These are phyloP conservation scores for Osmanthus fragrans DNA, from an alignment of 257 asterid genomes.

Conservation along the genomic window DNA sequence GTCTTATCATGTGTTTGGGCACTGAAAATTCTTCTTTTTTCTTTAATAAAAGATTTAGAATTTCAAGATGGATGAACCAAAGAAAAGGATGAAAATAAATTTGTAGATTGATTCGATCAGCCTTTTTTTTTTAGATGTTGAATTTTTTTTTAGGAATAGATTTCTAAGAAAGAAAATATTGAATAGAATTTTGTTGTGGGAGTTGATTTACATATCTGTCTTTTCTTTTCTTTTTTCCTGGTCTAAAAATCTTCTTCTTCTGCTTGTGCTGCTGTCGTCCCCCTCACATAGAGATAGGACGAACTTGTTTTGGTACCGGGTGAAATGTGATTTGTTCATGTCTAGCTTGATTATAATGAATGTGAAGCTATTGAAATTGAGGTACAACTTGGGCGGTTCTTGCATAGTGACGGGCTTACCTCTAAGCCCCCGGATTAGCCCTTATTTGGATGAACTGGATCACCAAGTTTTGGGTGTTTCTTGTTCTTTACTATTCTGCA, in stretches of 20 bases:
- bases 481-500: no score
- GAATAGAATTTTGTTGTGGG: background rate
- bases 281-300: background rate
- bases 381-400: background rate
- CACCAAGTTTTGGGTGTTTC: no score
- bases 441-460: no score
- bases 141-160: background rate
- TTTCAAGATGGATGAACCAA: constrained; percentile 26
- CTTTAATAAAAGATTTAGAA: constrained; percentile 7
- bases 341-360: constrained; percentile 13
- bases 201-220: background rate
- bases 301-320: background rate
- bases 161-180: constrained; percentile 3
- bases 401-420: no score
- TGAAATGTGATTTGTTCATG: background rate
- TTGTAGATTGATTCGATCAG: constrained; percentile 6
- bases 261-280: background rate
- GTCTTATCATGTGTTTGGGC: background rate
- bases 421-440: no score
- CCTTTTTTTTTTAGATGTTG: background rate
- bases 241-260: background rate
- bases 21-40: constrained; percentile 5
- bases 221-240: background rate
- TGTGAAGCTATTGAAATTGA: background rate
- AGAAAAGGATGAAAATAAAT: constrained; percentile 5